These are phyloP conservation scores for Chlorociboria aeruginascens DNA, from an alignment of 495 filamentous ascomycete species.

Conservation along the genomic window DNA sequence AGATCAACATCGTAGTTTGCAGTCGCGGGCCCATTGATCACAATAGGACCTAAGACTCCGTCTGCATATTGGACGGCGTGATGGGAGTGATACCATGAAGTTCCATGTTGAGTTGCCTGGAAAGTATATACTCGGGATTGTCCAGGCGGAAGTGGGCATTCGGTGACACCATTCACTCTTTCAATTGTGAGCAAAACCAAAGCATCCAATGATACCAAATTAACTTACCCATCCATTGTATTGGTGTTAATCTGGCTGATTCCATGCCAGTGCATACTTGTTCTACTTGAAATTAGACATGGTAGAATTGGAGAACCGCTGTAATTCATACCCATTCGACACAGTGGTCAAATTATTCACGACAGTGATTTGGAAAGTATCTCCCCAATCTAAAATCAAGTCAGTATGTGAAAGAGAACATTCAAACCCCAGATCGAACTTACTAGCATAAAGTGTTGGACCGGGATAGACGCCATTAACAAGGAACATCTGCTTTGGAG, in stretches of 20 bases:
- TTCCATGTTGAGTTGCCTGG: constrained; percentile 31
- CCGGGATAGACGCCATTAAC: constrained; percentile 14
- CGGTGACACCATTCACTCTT: no score
- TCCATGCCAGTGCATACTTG: constrained; percentile 51
- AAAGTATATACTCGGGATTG: constrained; percentile 31
- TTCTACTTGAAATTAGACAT: constrained; percentile 10
- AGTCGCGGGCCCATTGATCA: constrained; percentile 35
- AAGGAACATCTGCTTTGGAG: constrained; percentile 22
- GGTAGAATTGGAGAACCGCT: constrained; percentile 3
- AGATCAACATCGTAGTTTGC: constrained; percentile 27
- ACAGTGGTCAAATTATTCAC: neutral
- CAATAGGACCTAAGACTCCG: constrained; percentile 39
- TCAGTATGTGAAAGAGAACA: neutral
- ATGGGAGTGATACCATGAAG: constrained; percentile 31
- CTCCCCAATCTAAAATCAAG: constrained; percentile 24
- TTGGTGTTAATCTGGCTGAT: constrained; percentile 47
- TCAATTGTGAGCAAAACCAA: no score
- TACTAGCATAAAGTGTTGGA: constrained; percentile 20
- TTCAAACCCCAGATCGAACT: neutral
- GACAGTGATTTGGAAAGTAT: constrained; percentile 17
- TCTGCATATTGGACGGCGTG: constrained; percentile 33
- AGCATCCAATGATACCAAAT: constrained; percentile 36
- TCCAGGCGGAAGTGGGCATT: constrained; percentile 53
- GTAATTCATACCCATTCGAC: constrained; percentile 16
- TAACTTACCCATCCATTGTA: constrained; percentile 42